These are phyloP conservation scores for Epichloe sp. DNA, from an alignment of 2,329 filamentous ascomycete species.

Conservation along the genomic window DNA sequence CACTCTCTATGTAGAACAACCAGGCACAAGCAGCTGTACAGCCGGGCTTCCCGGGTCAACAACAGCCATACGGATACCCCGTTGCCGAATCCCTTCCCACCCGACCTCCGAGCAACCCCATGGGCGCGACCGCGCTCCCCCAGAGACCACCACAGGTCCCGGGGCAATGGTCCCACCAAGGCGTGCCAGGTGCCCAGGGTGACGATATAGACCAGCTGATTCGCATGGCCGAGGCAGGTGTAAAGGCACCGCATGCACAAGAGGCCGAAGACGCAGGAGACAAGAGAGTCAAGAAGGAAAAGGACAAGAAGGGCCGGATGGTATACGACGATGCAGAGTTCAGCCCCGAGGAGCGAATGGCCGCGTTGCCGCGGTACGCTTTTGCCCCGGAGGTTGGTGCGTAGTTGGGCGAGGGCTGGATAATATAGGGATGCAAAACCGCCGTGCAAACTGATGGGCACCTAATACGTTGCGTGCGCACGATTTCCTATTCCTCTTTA, in stretches of 20 bases:
- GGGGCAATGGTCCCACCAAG: constrained; percentile 13
- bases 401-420: neutral
- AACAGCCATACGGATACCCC: constrained; percentile 21
- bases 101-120: constrained; percentile 27
- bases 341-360: constrained; percentile 86
- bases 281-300: constrained; percentile 54
- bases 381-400: constrained; percentile 24
- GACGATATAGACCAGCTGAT: constrained; percentile 55
- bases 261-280: constrained; percentile 35
- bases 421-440: too few species aligned
- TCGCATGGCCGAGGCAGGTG: constrained; percentile 49
- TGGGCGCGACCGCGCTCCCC: constrained; percentile 28
- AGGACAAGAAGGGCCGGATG: constrained; percentile 56
- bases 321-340: constrained; percentile 69
- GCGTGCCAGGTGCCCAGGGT: constrained; percentile 19
- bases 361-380: constrained; percentile 61
- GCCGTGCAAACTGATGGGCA: too few species aligned
- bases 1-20: constrained; percentile 1
- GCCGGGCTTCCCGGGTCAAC: constrained; percentile 12
- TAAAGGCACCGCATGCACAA: constrained; percentile 30
- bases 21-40: constrained; percentile 12
- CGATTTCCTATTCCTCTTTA: neutral
- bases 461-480: too few species aligned
- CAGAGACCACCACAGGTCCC: constrained; percentile 25
- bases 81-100: constrained; percentile 29